A percentile compares a stretch with the other conserved stretches of the same genome.
Conservation (phyloP, 495 filamentous ascomycete species). For the Penicillium robsamsonii region DNA sequence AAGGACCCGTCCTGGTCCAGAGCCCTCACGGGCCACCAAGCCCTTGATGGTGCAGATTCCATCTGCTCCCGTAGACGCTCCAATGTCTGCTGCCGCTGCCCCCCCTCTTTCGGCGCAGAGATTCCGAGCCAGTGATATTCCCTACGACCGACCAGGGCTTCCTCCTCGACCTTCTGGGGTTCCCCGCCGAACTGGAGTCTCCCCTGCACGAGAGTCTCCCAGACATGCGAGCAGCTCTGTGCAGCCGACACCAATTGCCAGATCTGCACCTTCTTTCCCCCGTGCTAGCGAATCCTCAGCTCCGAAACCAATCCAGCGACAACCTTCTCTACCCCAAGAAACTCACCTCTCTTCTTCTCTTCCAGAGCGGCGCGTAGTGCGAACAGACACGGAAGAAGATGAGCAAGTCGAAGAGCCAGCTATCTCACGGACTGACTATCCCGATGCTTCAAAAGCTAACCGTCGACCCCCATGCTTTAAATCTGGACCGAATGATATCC, state of each 20-base stretch:
- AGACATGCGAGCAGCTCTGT: slow-evolving; percentile 15
- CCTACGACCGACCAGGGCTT: slow-evolving; percentile 57
- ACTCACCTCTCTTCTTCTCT: slow-evolving; percentile 17
- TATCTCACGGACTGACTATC: slow-evolving; percentile 58
- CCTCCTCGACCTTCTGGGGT: slow-evolving; percentile 49
- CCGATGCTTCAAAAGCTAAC: slow-evolving; percentile 82
- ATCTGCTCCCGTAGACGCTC: slow-evolving; percentile 17
- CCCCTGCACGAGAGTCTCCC: slow-evolving; percentile 33
- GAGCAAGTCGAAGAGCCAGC: slow-evolving; percentile 32
- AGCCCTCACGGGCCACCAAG: slow-evolving; percentile 31
- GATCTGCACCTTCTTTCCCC: slow-evolving; percentile 18
- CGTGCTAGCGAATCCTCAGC: slow-evolving; percentile 16
- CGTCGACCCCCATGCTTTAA: slow-evolving; percentile 74
- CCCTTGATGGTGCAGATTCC: slow-evolving; percentile 41
- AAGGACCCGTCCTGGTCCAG: slow-evolving; percentile 24
- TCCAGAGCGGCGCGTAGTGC: slow-evolving; percentile 24
- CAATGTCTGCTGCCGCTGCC: slow-evolving; percentile 25
- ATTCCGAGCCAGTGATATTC: slow-evolving; percentile 32
- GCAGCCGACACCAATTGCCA: slow-evolving; percentile 19
- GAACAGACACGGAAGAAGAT: slow-evolving; percentile 35
- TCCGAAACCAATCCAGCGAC: slow-evolving; percentile 24
- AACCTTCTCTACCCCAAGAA: slow-evolving; percentile 36
- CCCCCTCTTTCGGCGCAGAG: slow-evolving; percentile 29
- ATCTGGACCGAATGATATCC: slow-evolving; percentile 68
- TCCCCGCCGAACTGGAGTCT: slow-evolving; percentile 26